Evolutionary conservation across 495 filamentous ascomycete species (phyloP), one percentile per base, ranked within the genome.

Genomic region (Aspergillus haitiensis): DNA sequence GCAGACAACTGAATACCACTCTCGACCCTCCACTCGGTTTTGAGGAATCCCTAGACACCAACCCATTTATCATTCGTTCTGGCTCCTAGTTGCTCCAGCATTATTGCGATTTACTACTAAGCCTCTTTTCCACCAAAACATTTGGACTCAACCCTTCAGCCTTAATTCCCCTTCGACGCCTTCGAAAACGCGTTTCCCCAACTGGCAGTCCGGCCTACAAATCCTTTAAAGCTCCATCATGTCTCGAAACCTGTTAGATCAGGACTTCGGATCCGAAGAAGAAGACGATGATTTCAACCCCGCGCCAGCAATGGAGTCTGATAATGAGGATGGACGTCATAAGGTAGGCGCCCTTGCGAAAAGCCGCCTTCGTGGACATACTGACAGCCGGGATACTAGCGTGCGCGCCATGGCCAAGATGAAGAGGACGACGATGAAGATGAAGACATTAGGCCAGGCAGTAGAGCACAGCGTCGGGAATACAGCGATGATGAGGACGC

Each of bases 251-350:
- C 67, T 85, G n/a, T 51, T 82, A 13, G 76, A 81, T 53, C 75
- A 82, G 35, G 75, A 83, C 47, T 84, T 82, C 64, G 88, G 87
- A 57, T 90, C 87, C 55, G 89, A 86, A n/a, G 84, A 90, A 21
- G 89, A 92, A 54, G 88, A 92, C 56, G 89, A 91, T 64, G 86
- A 90, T 63, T 93, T 93, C 75, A 92, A 93, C 68, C 90, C 90
- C 33, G 79, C 77, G 27, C 83, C 84, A 9, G 84, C 77, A 51
- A 84, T 88, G 54, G 70, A 86, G 4, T 91, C 88, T 6, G 89
- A 90, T 59, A 83, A 83, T 45, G 89, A 91, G 49, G 75, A 82
- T 51, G 75, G 75, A 31, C 53, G 18, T 3, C 11, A 16, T 15
- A 74, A 78, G 60, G 77, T 81, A 36, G 65, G 78, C 55, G 15